Base-by-base conservation (phyloP, 2,329 filamentous ascomycete species). In the Geoglossum cookeanum region DNA sequence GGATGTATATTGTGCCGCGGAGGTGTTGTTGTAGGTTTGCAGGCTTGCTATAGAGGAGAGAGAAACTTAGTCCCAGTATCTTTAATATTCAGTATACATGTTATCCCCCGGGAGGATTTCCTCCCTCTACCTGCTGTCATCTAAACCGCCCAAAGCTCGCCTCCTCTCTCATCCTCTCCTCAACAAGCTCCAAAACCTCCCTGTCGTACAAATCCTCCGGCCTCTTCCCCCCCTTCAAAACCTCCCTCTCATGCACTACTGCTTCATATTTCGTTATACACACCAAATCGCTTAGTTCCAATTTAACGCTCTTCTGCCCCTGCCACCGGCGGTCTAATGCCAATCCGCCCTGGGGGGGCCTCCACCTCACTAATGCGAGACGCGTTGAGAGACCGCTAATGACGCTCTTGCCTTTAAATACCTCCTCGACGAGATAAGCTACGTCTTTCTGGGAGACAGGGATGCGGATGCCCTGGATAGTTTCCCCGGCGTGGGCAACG, bases 191-290 rank as follows among this genome's bases (percentile, higher is more conserved):
- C 55, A 94, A 71, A 0, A 84, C 81, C 33, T 79, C 78, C 15
- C 69, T 65, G 64, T 84, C 81, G 66, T 96, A 98, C 30, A 96
- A 61, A 0, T 91, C 83, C 61, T 86, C 83, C 0, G 80, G 73
- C 7, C 67, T 70, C 70, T 83, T 85, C 1, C 76, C 78, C 0
- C 79, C 85, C 63, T 79, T 83, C 49, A 97, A 72, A 1, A 97
- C 76, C 65, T 87, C 75, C 67, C 82, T 85, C 67, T 94, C 87
- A 68, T 98, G 92, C 59, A 78, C 76, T 15, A 76, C 71, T 2
- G 85, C 87, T 69, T 96, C 90, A 60, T 96, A 90, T 68, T 90
- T 94, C 0, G 90, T 96, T 87, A 96, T 87, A 64, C 85, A 86
- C 0, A 95, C 89, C 59, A 96, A 67, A 51, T 94, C 83, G 32